A percentile compares a stretch with the other conserved stretches of the same genome.
These are phyloP conservation scores for Tetrahymena elliotti DNA, from an alignment of 73 alveolate species.

Conservation along the genomic window DNA sequence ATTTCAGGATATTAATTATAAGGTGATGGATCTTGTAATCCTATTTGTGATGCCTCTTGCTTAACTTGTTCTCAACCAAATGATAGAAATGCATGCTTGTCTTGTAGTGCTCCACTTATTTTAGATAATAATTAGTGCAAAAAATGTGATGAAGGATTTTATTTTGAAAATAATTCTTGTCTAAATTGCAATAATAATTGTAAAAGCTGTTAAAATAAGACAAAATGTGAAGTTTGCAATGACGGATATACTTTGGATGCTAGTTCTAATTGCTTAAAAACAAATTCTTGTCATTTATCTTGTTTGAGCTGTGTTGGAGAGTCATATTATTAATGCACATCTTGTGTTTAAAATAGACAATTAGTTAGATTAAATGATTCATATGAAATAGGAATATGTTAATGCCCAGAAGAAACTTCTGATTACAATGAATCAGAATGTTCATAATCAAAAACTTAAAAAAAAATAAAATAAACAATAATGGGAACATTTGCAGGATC, in stretches of 20 bases:
- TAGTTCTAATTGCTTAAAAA: background rate
- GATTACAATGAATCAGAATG: background rate
- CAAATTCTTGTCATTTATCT: background rate
- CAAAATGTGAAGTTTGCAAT: background rate
- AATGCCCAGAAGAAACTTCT: background rate
- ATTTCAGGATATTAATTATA: background rate
- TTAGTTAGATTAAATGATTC: background rate
- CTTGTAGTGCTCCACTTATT: background rate
- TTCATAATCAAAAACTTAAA: background rate
- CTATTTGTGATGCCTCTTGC: background rate
- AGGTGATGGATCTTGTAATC: background rate
- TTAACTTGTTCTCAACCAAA: background rate
- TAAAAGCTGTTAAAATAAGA: background rate
- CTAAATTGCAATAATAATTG: background rate
- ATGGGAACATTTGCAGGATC: background rate
- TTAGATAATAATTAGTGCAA: background rate
- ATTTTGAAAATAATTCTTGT: background rate
- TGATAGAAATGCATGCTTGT: background rate
- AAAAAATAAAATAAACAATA: background rate
- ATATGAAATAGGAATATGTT: background rate
- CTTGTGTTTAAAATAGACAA: background rate
- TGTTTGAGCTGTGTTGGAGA: background rate
- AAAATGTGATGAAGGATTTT: background rate
- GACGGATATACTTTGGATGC: background rate
- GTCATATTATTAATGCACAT: background rate